Percentiles rank a stretch among this genome's conserved stretches.
Conservation (phyloP, 495 filamentous ascomycete genomes). For the Penicillium atrosanguineum region DNA sequence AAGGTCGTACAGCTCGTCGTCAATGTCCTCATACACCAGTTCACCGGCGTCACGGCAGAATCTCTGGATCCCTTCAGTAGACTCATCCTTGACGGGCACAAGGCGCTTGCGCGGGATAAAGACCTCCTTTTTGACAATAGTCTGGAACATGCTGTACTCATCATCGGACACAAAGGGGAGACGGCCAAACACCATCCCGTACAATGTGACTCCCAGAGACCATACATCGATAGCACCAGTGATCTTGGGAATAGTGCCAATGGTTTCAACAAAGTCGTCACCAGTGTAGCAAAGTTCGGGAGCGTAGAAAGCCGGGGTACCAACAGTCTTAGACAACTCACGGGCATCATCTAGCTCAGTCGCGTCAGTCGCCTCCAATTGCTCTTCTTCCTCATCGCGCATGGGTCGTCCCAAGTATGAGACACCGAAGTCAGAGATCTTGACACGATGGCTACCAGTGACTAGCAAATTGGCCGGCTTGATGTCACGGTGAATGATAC, state of each 20-base stretch:
- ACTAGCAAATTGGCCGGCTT: constrained; percentile 97
- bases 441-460: constrained; percentile 80
- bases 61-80: constrained; percentile 36
- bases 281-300: constrained; percentile 90
- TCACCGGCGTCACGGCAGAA: constrained; percentile 60
- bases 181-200: constrained; percentile 90
- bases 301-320: constrained; percentile 96
- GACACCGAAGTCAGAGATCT: constrained; percentile 99
- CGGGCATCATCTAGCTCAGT: constrained; percentile 84
- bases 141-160: constrained; percentile 85
- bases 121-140: constrained; percentile 85
- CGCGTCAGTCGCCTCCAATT: constrained; percentile 78
- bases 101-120: constrained; percentile 82
- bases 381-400: constrained; percentile 72
- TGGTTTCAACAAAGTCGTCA: constrained; percentile 45
- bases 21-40: constrained; percentile 80
- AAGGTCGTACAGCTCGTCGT: constrained; percentile 77
- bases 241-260: constrained; percentile 51
- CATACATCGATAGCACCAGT: constrained; percentile 88
- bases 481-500: constrained; percentile 96
- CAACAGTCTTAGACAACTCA: constrained; percentile 95
- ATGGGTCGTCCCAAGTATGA: constrained; percentile 90
- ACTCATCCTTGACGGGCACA: constrained; percentile 65
- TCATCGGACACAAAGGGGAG: constrained; percentile 89
- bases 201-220: constrained; percentile 94